phyloP scores from a whole-genome alignment of 495 filamentous ascomycete species.

The Polyplosphaeria fusca region DNA sequence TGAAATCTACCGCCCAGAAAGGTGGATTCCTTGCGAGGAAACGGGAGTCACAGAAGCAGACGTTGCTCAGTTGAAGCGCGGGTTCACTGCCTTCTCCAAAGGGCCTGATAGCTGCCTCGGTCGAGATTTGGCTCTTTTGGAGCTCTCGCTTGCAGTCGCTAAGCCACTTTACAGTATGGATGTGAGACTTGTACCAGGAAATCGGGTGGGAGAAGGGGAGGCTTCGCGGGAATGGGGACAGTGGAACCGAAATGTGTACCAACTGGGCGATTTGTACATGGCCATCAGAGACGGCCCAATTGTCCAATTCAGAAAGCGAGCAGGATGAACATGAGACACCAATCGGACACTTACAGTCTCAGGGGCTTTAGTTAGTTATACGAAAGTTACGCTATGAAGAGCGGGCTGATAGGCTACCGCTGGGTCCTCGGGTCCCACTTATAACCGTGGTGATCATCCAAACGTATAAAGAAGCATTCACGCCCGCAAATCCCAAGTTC shows the following conservation, averaged over 20 bases:
- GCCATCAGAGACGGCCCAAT: constrained; percentile 3
- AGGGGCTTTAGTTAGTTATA: too few relatives aligned
- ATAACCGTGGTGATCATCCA: too few relatives aligned
- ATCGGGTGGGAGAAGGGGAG: not conserved
- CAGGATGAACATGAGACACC: too few relatives aligned
- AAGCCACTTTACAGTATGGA: not conserved
- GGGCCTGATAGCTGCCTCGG: not conserved
- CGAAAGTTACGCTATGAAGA: too few relatives aligned
- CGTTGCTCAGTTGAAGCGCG: not conserved
- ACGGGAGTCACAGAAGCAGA: not conserved
- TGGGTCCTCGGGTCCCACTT: too few relatives aligned
- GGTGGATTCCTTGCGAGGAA: not conserved
- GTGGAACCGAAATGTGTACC: not conserved
- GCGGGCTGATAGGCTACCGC: too few relatives aligned
- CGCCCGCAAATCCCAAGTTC: too few relatives aligned
- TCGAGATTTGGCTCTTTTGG: not conserved
- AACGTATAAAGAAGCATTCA: too few relatives aligned
- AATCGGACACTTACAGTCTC: too few relatives aligned
- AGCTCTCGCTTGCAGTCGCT: not conserved
- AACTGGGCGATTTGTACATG: constrained; percentile 1
- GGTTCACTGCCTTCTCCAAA: not conserved
- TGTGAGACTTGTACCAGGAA: not conserved
- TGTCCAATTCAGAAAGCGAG: constrained; percentile 11
- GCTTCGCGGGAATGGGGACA: not conserved
- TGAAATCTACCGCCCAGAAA: not conserved